These are phyloP conservation scores for Dendrobium catenatum DNA, from an alignment of 106 monocot species.

Conservation along the genomic window DNA sequence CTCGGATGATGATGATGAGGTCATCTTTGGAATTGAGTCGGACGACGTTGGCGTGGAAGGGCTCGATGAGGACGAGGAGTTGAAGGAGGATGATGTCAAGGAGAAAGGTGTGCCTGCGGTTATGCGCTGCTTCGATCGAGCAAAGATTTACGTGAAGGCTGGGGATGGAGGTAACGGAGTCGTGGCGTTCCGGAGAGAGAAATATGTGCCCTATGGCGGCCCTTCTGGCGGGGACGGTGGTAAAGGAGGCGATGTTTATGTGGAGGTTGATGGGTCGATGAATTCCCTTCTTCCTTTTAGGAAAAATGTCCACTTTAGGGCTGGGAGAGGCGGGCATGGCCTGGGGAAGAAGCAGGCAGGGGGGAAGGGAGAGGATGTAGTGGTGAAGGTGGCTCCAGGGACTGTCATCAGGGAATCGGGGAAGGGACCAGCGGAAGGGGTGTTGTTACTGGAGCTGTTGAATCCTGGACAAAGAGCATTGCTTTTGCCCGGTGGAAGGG, in stretches of 20 bases:
- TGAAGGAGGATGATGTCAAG: constrained; percentile 44
- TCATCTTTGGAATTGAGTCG: constrained; percentile 2
- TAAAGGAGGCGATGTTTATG: constrained; percentile 73
- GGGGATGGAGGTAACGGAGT: constrained; percentile 92
- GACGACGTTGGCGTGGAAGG: constrained; percentile 1
- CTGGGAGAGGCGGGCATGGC: constrained; percentile 71
- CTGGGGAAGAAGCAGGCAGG: constrained; percentile 69
- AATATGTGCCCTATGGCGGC: constrained; percentile 79
- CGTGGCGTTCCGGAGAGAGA: constrained; percentile 90
- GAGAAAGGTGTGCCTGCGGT: constrained; percentile 95
- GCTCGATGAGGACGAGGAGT: constrained; percentile 7
- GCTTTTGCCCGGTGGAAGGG: constrained; percentile 82
- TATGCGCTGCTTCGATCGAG: constrained; percentile 90
- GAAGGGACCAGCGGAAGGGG: constrained; percentile 41
- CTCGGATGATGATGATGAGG: constrained; percentile 21
- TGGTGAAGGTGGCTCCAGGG: constrained; percentile 87
- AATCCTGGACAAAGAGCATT: constrained; percentile 66
- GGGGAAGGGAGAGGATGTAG: constrained; percentile 88
- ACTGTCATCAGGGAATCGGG: constrained; percentile 69
- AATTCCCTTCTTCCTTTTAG: constrained; percentile 90
- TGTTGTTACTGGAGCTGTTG: constrained; percentile 71
- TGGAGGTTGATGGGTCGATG: constrained; percentile 87
- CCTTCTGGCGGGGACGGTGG: constrained; percentile 96
- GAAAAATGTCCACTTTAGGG: constrained; percentile 80
- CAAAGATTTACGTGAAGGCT: constrained; percentile 87